phyloP scores from a whole-genome alignment of 1,284 basidiomycete species.

The Phaffia rhodozyma region DNA sequence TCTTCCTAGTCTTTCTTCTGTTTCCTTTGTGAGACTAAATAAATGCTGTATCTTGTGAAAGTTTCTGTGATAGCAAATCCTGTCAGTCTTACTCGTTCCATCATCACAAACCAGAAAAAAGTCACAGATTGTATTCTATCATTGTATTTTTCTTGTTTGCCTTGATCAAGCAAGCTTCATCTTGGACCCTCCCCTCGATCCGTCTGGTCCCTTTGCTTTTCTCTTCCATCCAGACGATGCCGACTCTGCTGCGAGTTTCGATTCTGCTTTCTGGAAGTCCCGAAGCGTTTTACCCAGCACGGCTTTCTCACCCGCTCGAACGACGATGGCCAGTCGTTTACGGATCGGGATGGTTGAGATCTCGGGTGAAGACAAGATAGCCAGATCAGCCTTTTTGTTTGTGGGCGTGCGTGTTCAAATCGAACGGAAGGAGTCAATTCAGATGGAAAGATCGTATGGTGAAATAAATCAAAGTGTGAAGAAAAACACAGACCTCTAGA shows the following conservation, averaged over 20 bases:
- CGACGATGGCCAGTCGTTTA: conserved; percentile 32
- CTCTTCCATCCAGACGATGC: no score
- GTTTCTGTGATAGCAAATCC: no score
- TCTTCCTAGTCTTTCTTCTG: no score
- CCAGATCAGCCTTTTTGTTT: conserved; percentile 29
- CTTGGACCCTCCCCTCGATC: no score
- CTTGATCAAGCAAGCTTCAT: no score
- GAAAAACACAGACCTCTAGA: conserved; percentile 11
- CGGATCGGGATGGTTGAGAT: conserved; percentile 21
- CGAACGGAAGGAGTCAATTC: conserved; percentile 6
- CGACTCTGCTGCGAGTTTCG: neutral
- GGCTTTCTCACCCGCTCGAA: conserved; percentile 38
- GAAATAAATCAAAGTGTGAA: conserved; percentile 18
- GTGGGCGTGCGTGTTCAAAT: conserved; percentile 13
- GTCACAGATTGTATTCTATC: no score
- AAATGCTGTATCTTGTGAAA: no score
- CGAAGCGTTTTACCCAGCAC: conserved; percentile 26
- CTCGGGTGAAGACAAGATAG: conserved; percentile 20
- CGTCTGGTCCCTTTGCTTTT: no score
- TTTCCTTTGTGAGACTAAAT: no score
- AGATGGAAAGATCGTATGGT: conserved; percentile 13
- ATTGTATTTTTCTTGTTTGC: no score
- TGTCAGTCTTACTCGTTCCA: no score
- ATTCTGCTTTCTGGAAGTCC: conserved; percentile 1
- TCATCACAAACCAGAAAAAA: no score